Base-by-base conservation (phyloP, 2,329 filamentous ascomycete species). In the Apiospora rasikravindrae region DNA sequence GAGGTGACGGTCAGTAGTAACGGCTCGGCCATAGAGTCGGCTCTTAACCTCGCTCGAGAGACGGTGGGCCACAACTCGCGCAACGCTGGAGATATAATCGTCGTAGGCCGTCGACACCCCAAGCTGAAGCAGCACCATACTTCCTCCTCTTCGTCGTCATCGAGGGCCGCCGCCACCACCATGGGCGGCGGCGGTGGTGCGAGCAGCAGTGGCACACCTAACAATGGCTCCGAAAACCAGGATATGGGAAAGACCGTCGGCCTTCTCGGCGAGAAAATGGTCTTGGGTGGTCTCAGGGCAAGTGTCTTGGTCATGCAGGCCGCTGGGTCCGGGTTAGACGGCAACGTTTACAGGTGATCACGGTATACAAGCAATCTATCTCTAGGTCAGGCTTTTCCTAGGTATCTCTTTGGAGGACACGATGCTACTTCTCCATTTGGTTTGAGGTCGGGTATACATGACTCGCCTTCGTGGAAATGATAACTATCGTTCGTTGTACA, bases 261-360 rank as follows among this genome's bases (percentile, higher is more conserved):
- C 13, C 82, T 84, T n/a, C 83, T 91, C 42, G 90, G 88, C 13
- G 88, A 91, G 79, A 85, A 86, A 71, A 81, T 92, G n/a, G 86
- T 90, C 61, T 86, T 86, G 69, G 85, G 85, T 64, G 88, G 86
- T 16, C 81, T 93, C n/a, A 88, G 86, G 74, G 89, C 91, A 0
- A 94, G 92, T 80, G 82, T 95, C 37, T 83, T 95, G 70, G 88
- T 95, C 71, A 86, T 95, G 40, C 91, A 94, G 82, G 92, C 91
- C 49, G 85, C 82, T 4, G 75, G 73, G 19, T 8, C n/a, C 16
- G 37, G 42, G 6, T 4, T 67, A 37, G 64, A 67, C 2, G 40
- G 64, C 24, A 45, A 42, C 11, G 29, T 26, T 4, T 29, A 67
- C 37, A 8, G 16, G 24, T 44, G 64, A 67, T 16, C 14, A 14